phyloP scores from a whole-genome alignment of 352 stramenopile species.

The Phytophthora constricta region DNA sequence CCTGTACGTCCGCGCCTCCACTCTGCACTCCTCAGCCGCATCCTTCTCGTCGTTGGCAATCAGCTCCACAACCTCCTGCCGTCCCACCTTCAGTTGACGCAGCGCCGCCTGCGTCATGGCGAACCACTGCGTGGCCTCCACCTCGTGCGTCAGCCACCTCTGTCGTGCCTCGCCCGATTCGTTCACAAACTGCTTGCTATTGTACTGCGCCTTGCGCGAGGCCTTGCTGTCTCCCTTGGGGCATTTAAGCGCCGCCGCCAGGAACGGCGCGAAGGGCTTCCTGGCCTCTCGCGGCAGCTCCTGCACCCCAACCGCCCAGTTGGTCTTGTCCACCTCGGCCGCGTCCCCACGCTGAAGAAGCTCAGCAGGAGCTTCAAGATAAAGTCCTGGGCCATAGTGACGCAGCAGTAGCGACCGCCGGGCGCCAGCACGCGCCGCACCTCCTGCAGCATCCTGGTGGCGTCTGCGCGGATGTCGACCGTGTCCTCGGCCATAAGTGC shows the following conservation, averaged over 20 bases:
- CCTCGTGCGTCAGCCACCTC: constrained; percentile 60
- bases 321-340: constrained; percentile 3
- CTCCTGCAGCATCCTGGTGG: constrained; percentile 73
- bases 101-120: constrained; percentile 59
- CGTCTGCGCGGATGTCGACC: constrained; percentile 45
- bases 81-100: constrained; percentile 55
- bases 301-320: constrained; percentile 45
- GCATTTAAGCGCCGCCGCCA: constrained; percentile 51
- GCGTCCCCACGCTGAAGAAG: constrained; percentile 44
- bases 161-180: constrained; percentile 34
- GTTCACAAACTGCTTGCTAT: constrained; percentile 49
- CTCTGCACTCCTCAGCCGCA: constrained; percentile 14
- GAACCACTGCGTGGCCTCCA: constrained; percentile 69
- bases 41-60: constrained; percentile 51
- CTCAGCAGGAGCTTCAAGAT: constrained; percentile 67
- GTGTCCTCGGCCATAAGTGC: constrained; percentile 69
- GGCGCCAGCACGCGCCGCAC: constrained; percentile 64
- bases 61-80: constrained; percentile 64
- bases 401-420: constrained; percentile 71
- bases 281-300: constrained; percentile 49
- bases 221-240: constrained; percentile 24
- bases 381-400: constrained; percentile 85
- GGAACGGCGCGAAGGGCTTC: constrained; percentile 64
- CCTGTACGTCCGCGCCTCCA: constrained; percentile 24
- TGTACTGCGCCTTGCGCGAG: constrained; percentile 46